phyloP scores from a whole-genome alignment of 306 rosid species.

The Corylus americana region DNA sequence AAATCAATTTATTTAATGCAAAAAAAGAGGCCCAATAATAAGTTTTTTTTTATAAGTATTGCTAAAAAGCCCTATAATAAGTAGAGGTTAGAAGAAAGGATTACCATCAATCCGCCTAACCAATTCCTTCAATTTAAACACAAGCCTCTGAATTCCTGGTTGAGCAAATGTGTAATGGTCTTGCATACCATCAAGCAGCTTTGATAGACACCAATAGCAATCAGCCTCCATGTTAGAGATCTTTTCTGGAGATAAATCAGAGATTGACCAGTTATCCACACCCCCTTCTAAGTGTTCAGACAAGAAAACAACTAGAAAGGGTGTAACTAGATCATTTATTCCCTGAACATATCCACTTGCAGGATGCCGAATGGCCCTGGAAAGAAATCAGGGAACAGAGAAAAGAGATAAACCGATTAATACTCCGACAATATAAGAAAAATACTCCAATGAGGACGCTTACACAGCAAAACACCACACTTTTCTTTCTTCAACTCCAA shows the following conservation, averaged over 20 bases:
- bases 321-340: constrained; percentile 94
- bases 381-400: constrained; percentile 32
- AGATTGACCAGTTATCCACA: constrained; percentile 71
- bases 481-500: background rate
- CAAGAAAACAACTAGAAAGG: constrained; percentile 88
- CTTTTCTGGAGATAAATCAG: constrained; percentile 66
- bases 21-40: background rate
- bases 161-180: constrained; percentile 97
- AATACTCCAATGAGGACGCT: background rate
- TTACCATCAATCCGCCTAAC: constrained; percentile 92
- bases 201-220: constrained; percentile 94
- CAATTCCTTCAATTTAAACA: constrained; percentile 88
- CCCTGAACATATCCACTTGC: constrained; percentile 99
- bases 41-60: too few relatives aligned
- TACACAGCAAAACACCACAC: background rate
- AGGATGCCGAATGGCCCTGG: constrained; percentile 98
- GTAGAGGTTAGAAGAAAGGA: constrained; percentile 18
- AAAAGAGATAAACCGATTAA: background rate
- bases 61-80: constrained; percentile 4
- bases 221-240: constrained; percentile 80
- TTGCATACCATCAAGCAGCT: constrained; percentile 97
- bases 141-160: constrained; percentile 98
- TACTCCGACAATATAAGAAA: background rate
- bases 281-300: constrained; percentile 80
- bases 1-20: constrained; percentile 12